These are phyloP conservation scores for Talaromyces liani DNA, from an alignment of 495 filamentous ascomycete genomes.

Conservation along the genomic window DNA sequence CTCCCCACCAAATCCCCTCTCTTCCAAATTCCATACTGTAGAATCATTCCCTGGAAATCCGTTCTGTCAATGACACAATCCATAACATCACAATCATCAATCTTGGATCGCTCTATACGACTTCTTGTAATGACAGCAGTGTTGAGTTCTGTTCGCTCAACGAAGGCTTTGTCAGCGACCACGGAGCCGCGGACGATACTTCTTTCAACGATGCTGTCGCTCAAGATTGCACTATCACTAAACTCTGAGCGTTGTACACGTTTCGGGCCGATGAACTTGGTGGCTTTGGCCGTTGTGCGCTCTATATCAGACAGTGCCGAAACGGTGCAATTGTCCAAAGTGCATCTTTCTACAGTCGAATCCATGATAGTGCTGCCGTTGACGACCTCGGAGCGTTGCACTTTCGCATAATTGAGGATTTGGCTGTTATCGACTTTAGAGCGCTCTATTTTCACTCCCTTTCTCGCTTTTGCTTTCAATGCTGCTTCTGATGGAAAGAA, in stretches of 20 bases:
- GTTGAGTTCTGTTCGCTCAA: conserved; percentile 15
- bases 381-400: conserved; percentile 15
- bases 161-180: conserved; percentile 10
- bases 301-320: conserved; percentile 10
- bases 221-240: conserved; percentile 14
- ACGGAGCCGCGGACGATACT: conserved; percentile 13
- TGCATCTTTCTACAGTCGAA: conserved; percentile 11
- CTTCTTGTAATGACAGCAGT: conserved; percentile 14
- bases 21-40: conserved; percentile 31
- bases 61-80: conserved; percentile 22
- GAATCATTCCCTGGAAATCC: conserved; percentile 22
- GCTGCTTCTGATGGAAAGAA: background rate
- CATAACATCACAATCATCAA: conserved; percentile 24
- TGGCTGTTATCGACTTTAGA: background rate
- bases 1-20: conserved; percentile 24
- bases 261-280: conserved; percentile 13
- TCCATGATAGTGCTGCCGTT: conserved; percentile 16
- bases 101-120: conserved; percentile 11
- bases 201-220: conserved; percentile 12
- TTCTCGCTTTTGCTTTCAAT: background rate
- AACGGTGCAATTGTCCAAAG: conserved; percentile 14
- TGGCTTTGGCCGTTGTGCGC: conserved; percentile 10
- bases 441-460: background rate
- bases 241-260: conserved; percentile 16
- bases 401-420: conserved; percentile 2